Evolutionary conservation across 164 flowering plant species (phyloP), one percentile per base, ranked within the genome.

Genomic region (Magnolia changhungtana): DNA sequence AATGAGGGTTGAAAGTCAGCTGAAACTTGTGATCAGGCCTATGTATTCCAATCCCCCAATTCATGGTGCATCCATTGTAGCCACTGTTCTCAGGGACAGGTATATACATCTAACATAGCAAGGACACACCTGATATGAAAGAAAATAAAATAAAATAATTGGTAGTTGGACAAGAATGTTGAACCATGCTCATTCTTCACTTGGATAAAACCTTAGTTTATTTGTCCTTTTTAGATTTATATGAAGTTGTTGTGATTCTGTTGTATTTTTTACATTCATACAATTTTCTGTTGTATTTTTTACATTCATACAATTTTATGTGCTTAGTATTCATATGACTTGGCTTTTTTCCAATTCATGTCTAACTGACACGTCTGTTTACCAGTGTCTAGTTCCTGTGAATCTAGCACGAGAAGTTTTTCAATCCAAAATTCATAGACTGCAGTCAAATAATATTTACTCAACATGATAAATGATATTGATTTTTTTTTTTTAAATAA

Each of bases 31-130:
- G 76, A 87, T 94, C 81, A 88, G 99, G 84, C 99, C 99, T 65
- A 96, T 96, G 99, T 96, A 89, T 77, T 96, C 99, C 50, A 96
- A 82, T 75, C 99, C 99, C 27, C 98, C 99, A 64, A 90, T 96
- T 82, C 99, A 96, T 81, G 99, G 99, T 63, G 98, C 99, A 71
- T 91, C 98, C 29, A 94, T 96, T 78, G 99, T 96, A 69, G 98
- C 99, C 59, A 84, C 87, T n/a, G 86, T 96, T 78, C 91, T 96
- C 67, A 89, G 81, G 80, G 91, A 96, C 86, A 89, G 94, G 98
- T 95, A 82, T 58, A 24, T 55, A 55, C 1, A 55, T 55, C 13
- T 55, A 11, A 11, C 61, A 55, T 55, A 55, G 8, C 61, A 55
- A 55, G 61, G 61, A 16, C 45, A 37, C 45, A 55, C 16, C 61